A percentile compares a stretch with the other conserved stretches of the same genome.
Evolutionary conservation across 129 eudicot species (phyloP).

Genomic region (Escallonia herrerae): DNA sequence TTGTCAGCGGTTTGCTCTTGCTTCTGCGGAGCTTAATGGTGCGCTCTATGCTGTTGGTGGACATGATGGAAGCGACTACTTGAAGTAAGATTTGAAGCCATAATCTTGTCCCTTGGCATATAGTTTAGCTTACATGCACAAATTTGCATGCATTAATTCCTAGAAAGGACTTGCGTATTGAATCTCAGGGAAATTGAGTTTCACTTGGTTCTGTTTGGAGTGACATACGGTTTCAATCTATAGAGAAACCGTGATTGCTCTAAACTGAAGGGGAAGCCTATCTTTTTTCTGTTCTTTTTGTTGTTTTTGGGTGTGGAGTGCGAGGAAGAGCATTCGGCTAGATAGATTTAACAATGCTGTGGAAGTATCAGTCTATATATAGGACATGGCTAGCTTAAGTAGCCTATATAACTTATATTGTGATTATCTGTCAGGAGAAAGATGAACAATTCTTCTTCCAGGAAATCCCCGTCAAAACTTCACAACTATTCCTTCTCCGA

Average conservation of each 20-base stretch:
- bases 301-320: no score
- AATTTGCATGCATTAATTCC: background rate
- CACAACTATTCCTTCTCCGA: no score
- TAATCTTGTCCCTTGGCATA: background rate
- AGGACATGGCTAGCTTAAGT: background rate
- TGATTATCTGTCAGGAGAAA: background rate
- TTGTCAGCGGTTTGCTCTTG: slow-evolving; percentile 69
- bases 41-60: slow-evolving; percentile 88
- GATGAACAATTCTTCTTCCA: background rate
- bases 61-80: slow-evolving; percentile 54
- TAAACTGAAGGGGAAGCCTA: background rate
- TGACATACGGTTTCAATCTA: background rate
- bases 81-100: slow-evolving; percentile 40
- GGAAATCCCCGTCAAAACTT: background rate
- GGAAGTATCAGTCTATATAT: background rate
- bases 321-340: no score
- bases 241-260: background rate
- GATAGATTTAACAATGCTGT: background rate
- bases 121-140: background rate
- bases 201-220: background rate
- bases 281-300: no score
- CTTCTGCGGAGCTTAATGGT: slow-evolving; percentile 67
- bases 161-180: background rate
- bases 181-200: background rate
- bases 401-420: background rate